Evolutionary conservation across 495 filamentous ascomycete species (phyloP).

Genomic region (Letharia columbiana): DNA sequence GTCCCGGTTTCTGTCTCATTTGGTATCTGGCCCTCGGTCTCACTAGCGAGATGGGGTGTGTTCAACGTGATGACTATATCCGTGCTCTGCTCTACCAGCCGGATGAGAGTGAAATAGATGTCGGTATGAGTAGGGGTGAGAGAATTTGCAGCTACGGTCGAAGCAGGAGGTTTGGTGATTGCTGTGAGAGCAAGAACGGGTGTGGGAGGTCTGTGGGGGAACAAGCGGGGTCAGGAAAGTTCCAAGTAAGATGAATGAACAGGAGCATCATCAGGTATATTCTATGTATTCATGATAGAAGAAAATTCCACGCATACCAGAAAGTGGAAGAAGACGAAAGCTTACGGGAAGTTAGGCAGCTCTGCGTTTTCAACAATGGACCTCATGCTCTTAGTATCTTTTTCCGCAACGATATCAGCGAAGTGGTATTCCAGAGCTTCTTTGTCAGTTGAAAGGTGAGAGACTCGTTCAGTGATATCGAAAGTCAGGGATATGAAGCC

Average conservation of each 20-base stretch:
- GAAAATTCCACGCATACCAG: background rate
- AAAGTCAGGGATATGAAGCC: conserved; percentile 76
- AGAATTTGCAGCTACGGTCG: conserved; percentile 15
- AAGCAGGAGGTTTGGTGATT: conserved; percentile 23
- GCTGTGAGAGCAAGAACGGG: conserved; percentile 26
- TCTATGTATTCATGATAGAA: background rate
- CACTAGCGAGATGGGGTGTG: conserved; percentile 57
- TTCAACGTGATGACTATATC: conserved; percentile 88
- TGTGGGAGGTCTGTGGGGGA: conserved; percentile 34
- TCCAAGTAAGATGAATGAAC: background rate
- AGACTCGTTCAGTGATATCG: conserved; percentile 74
- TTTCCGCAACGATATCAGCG: conserved; percentile 60
- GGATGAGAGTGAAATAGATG: conserved; percentile 53
- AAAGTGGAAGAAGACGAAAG: background rate
- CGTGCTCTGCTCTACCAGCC: conserved; percentile 64
- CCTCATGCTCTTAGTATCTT: conserved; percentile 49
- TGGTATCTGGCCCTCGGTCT: background rate
- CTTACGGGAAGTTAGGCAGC: conserved; percentile 29
- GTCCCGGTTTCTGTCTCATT: background rate
- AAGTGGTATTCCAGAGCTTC: conserved; percentile 68
- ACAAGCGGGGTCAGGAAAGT: conserved; percentile 16
- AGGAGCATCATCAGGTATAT: background rate
- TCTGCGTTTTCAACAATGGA: conserved; percentile 30
- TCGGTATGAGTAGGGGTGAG: conserved; percentile 44
- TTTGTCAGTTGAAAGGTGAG: conserved; percentile 47